Conservation (phyloP, 768 basidiomycete genomes). For the Tricholoma furcatifolium region DNA sequence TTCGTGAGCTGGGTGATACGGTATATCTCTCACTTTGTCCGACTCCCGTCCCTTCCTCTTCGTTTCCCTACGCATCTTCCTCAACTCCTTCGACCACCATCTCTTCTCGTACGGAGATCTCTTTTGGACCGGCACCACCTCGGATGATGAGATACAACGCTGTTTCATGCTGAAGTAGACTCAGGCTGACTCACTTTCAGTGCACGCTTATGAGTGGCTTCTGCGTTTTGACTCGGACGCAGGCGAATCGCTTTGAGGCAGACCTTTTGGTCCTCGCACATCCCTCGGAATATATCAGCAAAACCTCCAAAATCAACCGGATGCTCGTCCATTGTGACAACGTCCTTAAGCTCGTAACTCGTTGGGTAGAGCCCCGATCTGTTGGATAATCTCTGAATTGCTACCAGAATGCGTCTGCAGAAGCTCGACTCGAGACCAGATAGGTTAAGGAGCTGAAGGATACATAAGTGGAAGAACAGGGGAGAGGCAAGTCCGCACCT, state of each 20-base stretch:
- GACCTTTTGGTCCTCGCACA: too few species aligned
- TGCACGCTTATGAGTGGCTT: neutral
- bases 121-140: constrained; percentile 16
- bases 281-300: too few species aligned
- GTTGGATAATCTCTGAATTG: neutral
- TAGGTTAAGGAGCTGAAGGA: neutral
- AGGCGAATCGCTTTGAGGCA: neutral
- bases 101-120: constrained; percentile 20
- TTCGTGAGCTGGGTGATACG: constrained; percentile 22
- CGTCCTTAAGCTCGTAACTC: too few species aligned
- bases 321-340: neutral
- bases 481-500: neutral
- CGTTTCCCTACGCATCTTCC: too few species aligned
- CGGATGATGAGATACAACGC: too few species aligned
- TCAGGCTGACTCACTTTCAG: neutral
- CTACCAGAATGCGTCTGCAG: neutral
- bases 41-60: too few species aligned
- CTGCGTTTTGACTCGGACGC: neutral
- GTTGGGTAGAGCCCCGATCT: neutral
- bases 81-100: too few species aligned
- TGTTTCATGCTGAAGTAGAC: too few species aligned
- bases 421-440: neutral
- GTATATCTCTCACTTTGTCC: neutral
- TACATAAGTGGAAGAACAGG: neutral
- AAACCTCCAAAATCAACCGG: neutral